Evolutionary conservation across 2,329 filamentous ascomycete genomes (phyloP).

Genomic region (Colletotrichum lindemuthianum): DNA sequence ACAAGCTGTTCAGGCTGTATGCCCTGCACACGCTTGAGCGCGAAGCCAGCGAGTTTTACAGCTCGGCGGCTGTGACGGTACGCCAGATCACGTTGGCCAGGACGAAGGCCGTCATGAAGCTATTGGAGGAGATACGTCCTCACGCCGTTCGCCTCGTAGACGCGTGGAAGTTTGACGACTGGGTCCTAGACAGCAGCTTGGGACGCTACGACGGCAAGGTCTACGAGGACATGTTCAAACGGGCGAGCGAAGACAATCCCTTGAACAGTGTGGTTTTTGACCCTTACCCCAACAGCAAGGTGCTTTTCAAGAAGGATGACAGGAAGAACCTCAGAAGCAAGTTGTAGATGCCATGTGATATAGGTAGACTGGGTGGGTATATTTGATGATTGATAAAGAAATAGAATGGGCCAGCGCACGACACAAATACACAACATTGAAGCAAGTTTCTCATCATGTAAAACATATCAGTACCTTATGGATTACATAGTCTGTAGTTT

Average conservation of each 20-base stretch:
- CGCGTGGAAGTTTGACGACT: slow-evolving; percentile 81
- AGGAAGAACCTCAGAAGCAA: slow-evolving; percentile 55
- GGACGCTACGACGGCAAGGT: slow-evolving; percentile 79
- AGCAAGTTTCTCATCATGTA: no score
- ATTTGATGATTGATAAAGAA: no score
- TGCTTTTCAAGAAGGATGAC: slow-evolving; percentile 70
- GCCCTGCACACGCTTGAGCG: slow-evolving; percentile 70
- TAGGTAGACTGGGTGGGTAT: no score
- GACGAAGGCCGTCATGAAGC: slow-evolving; percentile 81
- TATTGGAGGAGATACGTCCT: slow-evolving; percentile 77
- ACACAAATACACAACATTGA: no score
- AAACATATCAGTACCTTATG: no score
- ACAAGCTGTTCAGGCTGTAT: slow-evolving; percentile 87
- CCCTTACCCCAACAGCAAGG: slow-evolving; percentile 72
- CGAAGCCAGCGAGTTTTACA: slow-evolving; percentile 78
- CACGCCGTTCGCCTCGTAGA: slow-evolving; percentile 79
- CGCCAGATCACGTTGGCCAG: slow-evolving; percentile 77
- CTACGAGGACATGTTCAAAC: slow-evolving; percentile 80
- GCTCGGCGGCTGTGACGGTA: slow-evolving; percentile 73
- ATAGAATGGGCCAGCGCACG: no score
- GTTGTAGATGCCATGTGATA: slow-evolving; percentile 46
- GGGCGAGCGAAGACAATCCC: slow-evolving; percentile 78
- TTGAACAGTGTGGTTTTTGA: slow-evolving; percentile 78
- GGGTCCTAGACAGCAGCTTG: slow-evolving; percentile 77
- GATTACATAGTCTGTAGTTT: no score